Conservation (phyloP, 2,329 filamentous ascomycete genomes). For the Aspergillus pseudoviridinutans region DNA sequence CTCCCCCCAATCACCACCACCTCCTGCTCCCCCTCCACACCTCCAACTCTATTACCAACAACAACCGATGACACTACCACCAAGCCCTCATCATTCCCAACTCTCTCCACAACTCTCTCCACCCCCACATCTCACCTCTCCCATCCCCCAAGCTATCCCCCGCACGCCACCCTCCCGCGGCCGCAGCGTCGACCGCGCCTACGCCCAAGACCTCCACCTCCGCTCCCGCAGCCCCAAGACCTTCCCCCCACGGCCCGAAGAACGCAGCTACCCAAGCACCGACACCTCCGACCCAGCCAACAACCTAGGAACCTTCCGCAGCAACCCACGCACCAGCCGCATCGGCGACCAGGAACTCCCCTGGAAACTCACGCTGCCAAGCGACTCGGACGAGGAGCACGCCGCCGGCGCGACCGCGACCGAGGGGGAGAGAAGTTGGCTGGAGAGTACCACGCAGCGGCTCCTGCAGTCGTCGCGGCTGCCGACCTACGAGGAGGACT, state of each 20-base stretch:
- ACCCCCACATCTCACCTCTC: constrained; percentile 3
- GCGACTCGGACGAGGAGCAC: constrained; percentile 12
- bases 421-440: neutral
- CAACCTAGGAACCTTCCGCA: constrained; percentile 31
- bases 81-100: neutral
- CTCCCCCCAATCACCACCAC: neutral
- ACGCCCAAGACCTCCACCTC: constrained; percentile 32
- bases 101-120: neutral
- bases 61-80: neutral
- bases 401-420: neutral
- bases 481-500: constrained; percentile 17
- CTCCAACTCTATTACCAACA: neutral
- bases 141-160: constrained; percentile 5
- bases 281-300: constrained; percentile 23
- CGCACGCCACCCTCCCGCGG: constrained; percentile 14
- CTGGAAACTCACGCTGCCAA: constrained; percentile 33
- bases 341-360: constrained; percentile 35
- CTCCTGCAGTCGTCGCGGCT: constrained; percentile 4
- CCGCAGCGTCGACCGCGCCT: constrained; percentile 15
- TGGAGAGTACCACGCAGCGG: constrained; percentile 6
- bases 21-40: neutral
- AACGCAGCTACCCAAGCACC: constrained; percentile 17
- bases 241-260: constrained; percentile 22
- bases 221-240: constrained; percentile 35
- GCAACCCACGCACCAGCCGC: constrained; percentile 28